Base-by-base conservation (phyloP, 345 rosid species). In the Ricinus communis region DNA sequence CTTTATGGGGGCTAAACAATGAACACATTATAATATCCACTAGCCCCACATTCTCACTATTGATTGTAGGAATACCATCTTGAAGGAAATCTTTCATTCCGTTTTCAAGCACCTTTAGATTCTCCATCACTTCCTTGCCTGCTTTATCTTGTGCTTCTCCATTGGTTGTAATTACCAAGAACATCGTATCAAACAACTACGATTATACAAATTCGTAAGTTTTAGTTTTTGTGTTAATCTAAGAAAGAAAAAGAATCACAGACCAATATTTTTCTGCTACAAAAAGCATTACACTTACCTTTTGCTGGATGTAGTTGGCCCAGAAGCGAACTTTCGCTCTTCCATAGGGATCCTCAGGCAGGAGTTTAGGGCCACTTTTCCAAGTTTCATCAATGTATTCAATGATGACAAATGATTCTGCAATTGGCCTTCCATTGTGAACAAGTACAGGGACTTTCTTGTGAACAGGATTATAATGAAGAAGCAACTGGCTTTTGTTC, bases 321-420 rank as follows among this genome's bases (percentile, higher is more conserved):
- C 82, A 73, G 27, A 73, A 76, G 36, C 76, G 73, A 66, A 70
- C 15, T 56, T 73, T 73, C 55, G 79, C 71, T 65, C 74, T 66
- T 3, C 65, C 25, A 40, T 31, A 66, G 33, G 74, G 82, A 65
- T 82, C 82, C 38, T 77, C 59, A 0, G 76, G 76, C 52, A 78
- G 54, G 1, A 82, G 58, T 46, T 58, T 58, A 16, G 85, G 74
- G n/a, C 57, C 14, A 16, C 33, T 11, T 21, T 69, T 47, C 77
- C 79, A 74, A 43, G 58, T 21, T 11, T 79, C 73, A 0, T 76
- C 75, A 18, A 71, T 71, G 46, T 71, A 76, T 63, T 76, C 69
- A 0, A 76, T 73, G 41, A 73, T 79, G 51, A 75, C 45, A 13
- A 78, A 60, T 11, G 81, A 76, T 61, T 82, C 73, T 5, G 63